These are phyloP conservation scores for Haematococcus sp. DNA, from an alignment of 139 green algal species.

Conservation along the genomic window DNA sequence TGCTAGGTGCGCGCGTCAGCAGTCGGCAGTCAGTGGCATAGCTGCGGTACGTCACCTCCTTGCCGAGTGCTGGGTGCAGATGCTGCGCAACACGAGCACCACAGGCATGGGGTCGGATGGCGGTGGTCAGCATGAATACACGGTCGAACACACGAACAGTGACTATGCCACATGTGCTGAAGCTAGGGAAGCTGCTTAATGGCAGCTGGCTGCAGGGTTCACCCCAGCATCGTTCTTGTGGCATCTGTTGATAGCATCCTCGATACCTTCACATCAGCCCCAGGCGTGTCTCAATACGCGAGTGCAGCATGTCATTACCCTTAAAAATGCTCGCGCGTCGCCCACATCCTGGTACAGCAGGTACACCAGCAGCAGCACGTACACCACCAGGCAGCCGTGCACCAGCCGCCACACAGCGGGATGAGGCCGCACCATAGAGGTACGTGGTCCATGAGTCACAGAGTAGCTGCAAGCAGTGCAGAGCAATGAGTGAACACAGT, in stretches of 20 bases:
- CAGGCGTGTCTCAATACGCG: no score
- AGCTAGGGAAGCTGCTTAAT: no score
- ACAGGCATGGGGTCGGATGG: background rate
- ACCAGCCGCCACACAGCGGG: conserved; percentile 84
- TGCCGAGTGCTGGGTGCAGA: conserved; percentile 73
- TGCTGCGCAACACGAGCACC: conserved; percentile 50
- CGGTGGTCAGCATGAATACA: no score
- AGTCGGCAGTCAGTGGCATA: conserved; percentile 82
- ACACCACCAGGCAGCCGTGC: conserved; percentile 77
- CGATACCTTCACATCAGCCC: no score
- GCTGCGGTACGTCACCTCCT: conserved; percentile 63
- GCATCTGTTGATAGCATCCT: no score
- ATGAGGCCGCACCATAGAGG: conserved; percentile 84
- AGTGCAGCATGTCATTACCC: conserved; percentile 41
- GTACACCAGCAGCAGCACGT: conserved; percentile 81
- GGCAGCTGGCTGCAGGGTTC: no score
- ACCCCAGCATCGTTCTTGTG: no score
- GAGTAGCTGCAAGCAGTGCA: conserved; percentile 50
- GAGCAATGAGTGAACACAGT: no score
- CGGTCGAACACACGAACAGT: no score
- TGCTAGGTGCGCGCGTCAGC: conserved; percentile 1
- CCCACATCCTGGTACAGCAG: conserved; percentile 79
- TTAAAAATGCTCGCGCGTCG: conserved; percentile 71
- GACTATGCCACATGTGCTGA: no score
- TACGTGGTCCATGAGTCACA: conserved; percentile 65